A percentile compares a stretch with the other conserved stretches of the same genome.
Conservation (phyloP, 1,284 basidiomycete genomes). For the Boletus semigastroideus region DNA sequence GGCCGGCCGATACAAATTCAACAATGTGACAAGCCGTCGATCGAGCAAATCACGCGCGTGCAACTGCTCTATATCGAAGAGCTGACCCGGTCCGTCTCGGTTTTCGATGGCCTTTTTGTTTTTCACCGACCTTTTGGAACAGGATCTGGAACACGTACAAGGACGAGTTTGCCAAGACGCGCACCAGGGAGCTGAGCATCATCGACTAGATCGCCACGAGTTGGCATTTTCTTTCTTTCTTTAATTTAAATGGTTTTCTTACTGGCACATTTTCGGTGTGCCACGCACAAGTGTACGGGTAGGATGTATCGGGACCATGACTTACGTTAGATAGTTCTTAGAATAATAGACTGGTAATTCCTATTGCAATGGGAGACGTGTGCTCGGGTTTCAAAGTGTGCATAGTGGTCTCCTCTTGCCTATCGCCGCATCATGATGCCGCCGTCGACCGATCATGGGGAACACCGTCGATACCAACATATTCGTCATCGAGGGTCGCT, state of each 20-base stretch:
- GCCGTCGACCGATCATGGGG: too few relatives aligned
- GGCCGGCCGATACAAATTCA: slow-evolving; percentile 85
- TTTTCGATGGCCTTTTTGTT: neutral
- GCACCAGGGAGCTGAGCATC: slow-evolving; percentile 70
- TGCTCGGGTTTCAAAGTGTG: too few relatives aligned
- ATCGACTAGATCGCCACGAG: slow-evolving; percentile 49
- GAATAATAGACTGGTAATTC: neutral
- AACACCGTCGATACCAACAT: too few relatives aligned
- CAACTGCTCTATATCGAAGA: slow-evolving; percentile 92
- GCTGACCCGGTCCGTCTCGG: slow-evolving; percentile 66
- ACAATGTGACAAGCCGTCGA: slow-evolving; percentile 75
- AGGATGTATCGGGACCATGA: neutral
- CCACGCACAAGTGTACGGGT: neutral
- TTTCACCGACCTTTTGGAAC: neutral
- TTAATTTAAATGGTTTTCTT: neutral
- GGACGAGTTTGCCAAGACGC: slow-evolving; percentile 76
- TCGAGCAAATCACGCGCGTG: slow-evolving; percentile 78
- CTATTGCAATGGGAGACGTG: neutral
- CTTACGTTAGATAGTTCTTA: neutral
- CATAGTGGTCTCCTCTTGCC: too few relatives aligned
- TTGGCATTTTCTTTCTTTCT: neutral
- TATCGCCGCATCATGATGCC: too few relatives aligned
- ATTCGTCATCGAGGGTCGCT: too few relatives aligned
- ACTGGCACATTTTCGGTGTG: neutral
- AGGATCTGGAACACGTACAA: slow-evolving; percentile 97